Base-by-base conservation (phyloP, 306 rosid genomes). In the Herpetospermum pedunculosum region DNA sequence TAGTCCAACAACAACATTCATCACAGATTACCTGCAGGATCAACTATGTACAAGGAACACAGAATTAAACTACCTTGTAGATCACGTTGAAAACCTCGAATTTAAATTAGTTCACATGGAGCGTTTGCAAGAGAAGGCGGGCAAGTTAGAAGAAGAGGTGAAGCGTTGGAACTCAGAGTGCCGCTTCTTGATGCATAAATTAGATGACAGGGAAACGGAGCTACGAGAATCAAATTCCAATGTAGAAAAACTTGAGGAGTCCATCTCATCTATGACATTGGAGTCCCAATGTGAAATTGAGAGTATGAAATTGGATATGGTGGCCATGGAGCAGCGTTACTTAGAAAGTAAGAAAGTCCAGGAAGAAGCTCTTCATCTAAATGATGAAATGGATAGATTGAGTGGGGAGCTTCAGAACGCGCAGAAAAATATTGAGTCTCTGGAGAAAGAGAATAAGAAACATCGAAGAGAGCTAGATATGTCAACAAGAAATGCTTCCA, bases 231-330 rank as follows among this genome's bases (percentile, higher is more conserved):
- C 96, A 57, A 57, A 79, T 77, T 72, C 80, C 79, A 78, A 72
- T 59, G 53, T 89, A 38, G 96, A 84, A 83, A 87, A 85, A 84
- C 85, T 89, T 41, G 87, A 88, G 83, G 94, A 83, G 81, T 82
- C 89, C 35, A 78, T 93, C 80, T 82, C 96, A 54, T 84, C 92
- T 60, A 72, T 86, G 77, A 80, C 87, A 67, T 81, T 93, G 83
- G 98, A 93, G 76, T 89, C 96, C 70, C 92, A 93, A 75, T 88
- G 91, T 79, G 98, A 93, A 86, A 80, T 93, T 63, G 96, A 93
- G 84, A 87, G 92, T 80, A 79, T 91, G 90, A 93, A 84, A 81
- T 91, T 91, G 64, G 97, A 93, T 62, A 83, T 89, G 83, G 83
- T 84, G 81, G 80, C 90, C 58, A 81, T 87, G 84, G 97, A 91